These are phyloP conservation scores for Cladosporium velox DNA, from an alignment of 2,329 filamentous ascomycete genomes.

Conservation along the genomic window DNA sequence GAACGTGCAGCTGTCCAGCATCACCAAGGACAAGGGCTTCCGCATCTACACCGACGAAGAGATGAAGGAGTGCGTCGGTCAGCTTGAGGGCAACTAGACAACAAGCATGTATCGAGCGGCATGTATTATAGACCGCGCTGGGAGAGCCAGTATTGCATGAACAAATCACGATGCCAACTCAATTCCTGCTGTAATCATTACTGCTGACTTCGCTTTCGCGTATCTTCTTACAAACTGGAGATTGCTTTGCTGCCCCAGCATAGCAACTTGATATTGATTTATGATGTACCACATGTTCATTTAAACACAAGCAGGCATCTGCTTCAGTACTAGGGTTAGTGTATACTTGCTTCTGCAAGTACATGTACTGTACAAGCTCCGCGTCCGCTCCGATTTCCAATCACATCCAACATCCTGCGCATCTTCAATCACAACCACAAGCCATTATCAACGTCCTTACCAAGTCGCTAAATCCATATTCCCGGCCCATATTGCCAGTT, in stretches of 20 bases:
- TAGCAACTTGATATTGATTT: no score
- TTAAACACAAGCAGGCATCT: no score
- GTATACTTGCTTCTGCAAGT: not conserved
- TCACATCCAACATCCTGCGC: not conserved
- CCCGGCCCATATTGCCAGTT: not conserved
- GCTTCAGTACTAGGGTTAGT: not conserved
- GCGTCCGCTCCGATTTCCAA: not conserved
- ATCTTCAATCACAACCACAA: not conserved
- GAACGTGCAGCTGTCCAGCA: constrained; percentile 97
- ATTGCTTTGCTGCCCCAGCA: not conserved
- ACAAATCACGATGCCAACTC: constrained; percentile 8
- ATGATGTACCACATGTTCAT: no score
- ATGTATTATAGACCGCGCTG: constrained; percentile 16
- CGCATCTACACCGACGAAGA: constrained; percentile 98
- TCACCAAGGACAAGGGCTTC: constrained; percentile 97
- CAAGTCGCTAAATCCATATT: not conserved
- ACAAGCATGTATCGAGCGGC: not conserved
- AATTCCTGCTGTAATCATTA: not conserved
- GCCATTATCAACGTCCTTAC: not conserved
- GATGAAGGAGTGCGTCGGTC: constrained; percentile 89
- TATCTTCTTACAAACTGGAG: not conserved
- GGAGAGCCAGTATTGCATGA: constrained; percentile 16
- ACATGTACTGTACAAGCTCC: not conserved
- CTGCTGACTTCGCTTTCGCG: no score
- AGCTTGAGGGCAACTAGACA: constrained; percentile 60